Evolutionary conservation across 495 filamentous ascomycete species (phyloP).

Genomic region (Lasiosphaeris hirsuta): DNA sequence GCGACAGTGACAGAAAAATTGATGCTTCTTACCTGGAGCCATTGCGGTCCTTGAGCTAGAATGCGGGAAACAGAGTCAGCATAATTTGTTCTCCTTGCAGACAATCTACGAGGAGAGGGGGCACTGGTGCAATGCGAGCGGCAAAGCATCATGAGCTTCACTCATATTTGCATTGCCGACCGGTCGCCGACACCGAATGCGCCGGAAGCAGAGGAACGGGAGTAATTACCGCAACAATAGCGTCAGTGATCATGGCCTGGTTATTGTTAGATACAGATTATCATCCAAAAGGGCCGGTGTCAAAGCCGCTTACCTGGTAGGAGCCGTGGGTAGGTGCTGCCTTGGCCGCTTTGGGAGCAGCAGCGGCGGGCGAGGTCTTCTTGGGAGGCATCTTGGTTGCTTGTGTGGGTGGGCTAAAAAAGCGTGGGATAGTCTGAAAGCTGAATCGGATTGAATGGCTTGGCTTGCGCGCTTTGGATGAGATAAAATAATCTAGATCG

Average conservation of each 20-base stretch:
- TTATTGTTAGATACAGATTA: constrained; percentile 38
- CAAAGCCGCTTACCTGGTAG: constrained; percentile 52
- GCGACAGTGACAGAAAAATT: constrained; percentile 2
- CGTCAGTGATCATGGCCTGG: constrained; percentile 66
- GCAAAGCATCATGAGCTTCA: constrained; percentile 20
- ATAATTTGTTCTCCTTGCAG: constrained; percentile 24
- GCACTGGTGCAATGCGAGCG: constrained; percentile 7
- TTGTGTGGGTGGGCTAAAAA: constrained; percentile 20
- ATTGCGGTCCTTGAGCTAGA: constrained; percentile 63
- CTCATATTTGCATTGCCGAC: constrained; percentile 22
- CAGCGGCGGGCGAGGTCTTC: constrained; percentile 48
- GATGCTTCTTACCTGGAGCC: constrained; percentile 55
- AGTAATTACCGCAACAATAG: constrained; percentile 59
- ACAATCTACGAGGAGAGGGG: background rate
- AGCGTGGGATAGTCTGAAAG: constrained; percentile 1
- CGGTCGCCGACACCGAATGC: constrained; percentile 23
- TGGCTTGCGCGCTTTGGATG: background rate
- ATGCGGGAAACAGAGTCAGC: constrained; percentile 43
- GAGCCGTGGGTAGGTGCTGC: constrained; percentile 46
- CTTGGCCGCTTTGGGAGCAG: constrained; percentile 56
- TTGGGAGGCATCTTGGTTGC: constrained; percentile 60
- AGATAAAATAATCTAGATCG: constrained; percentile 10
- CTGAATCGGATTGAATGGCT: background rate
- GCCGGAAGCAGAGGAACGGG: constrained; percentile 40
- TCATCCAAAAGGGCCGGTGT: constrained; percentile 17